phyloP scores from a whole-genome alignment of 2,329 filamentous ascomycete genomes.

The Clarireedia paspali region DNA sequence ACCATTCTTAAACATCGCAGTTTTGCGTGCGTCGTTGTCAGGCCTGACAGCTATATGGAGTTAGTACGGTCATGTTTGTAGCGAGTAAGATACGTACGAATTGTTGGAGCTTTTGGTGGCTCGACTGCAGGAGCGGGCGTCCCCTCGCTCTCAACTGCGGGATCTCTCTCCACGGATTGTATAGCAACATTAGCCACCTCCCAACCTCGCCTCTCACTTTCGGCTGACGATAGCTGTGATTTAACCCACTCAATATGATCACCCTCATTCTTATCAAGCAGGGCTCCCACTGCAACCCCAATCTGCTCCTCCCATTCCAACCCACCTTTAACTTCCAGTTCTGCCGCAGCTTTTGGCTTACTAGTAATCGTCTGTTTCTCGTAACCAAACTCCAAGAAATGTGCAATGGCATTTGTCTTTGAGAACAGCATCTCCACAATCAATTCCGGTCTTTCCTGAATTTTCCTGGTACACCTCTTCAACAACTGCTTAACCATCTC shows the following conservation, averaged over 20 bases:
- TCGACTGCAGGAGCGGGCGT: conserved; percentile 25
- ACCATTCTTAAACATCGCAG: conserved; percentile 81
- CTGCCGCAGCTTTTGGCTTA: conserved; percentile 64
- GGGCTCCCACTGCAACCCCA: conserved; percentile 67
- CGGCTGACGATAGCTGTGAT: conserved; percentile 57
- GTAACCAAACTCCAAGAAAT: conserved; percentile 84
- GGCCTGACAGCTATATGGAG: conserved; percentile 30
- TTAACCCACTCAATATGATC: conserved; percentile 80
- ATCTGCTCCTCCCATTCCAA: conserved; percentile 60
- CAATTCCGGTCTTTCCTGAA: conserved; percentile 77
- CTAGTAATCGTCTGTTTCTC: conserved; percentile 66
- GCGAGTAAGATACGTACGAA: conserved; percentile 38
- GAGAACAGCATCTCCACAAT: conserved; percentile 92
- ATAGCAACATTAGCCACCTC: conserved; percentile 61
- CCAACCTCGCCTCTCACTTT: conserved; percentile 70
- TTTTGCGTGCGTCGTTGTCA: conserved; percentile 57
- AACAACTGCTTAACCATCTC: conserved; percentile 81
- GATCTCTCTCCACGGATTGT: conserved; percentile 35
- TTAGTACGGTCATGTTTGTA: conserved; percentile 16
- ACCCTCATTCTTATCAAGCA: conserved; percentile 72
- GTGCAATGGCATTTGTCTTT: conserved; percentile 75
- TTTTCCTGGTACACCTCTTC: conserved; percentile 72
- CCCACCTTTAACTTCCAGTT: conserved; percentile 72
- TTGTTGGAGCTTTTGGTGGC: conserved; percentile 38
- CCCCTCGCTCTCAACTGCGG: conserved; percentile 30